Evolutionary conservation across 2,329 filamentous ascomycete genomes (phyloP).

Genomic region (Hypoxylon sp.): DNA sequence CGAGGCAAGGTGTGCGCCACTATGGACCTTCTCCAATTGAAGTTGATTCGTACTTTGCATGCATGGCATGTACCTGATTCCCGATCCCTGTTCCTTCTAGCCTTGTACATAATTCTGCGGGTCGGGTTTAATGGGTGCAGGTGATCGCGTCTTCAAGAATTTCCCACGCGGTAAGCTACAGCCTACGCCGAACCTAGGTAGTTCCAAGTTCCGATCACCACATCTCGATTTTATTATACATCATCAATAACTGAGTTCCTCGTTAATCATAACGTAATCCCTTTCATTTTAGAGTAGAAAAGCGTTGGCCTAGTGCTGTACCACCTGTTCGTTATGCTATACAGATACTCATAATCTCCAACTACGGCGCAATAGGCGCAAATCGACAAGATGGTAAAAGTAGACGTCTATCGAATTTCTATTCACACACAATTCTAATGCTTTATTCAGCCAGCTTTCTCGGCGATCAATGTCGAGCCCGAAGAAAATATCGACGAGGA

Average conservation of each 20-base stretch:
- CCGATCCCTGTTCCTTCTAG: conserved; percentile 15
- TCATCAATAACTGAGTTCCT: background rate
- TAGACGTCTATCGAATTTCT: background rate
- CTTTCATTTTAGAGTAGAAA: background rate
- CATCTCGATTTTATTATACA: background rate
- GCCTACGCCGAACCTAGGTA: background rate
- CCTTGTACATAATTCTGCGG: conserved; percentile 13
- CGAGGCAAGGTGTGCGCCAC: background rate
- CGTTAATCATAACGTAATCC: background rate
- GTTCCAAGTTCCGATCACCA: background rate
- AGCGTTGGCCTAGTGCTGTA: background rate
- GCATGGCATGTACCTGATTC: background rate
- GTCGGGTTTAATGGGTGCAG: conserved; percentile 4
- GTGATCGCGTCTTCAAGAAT: conserved; percentile 25
- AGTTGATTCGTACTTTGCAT: background rate
- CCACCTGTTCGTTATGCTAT: conserved; percentile 17
- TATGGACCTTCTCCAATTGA: background rate
- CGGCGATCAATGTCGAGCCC: conserved; percentile 92
- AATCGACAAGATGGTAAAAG: conserved; percentile 34
- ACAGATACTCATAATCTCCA: background rate
- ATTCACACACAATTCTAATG: conserved; percentile 3
- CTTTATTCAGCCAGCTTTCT: conserved; percentile 73
- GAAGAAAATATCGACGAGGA: conserved; percentile 93
- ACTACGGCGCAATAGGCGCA: conserved; percentile 20
- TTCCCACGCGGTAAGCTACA: conserved; percentile 7